These are phyloP conservation scores for Trametes pubescens DNA, from an alignment of 1,284 basidiomycete species.

Conservation along the genomic window DNA sequence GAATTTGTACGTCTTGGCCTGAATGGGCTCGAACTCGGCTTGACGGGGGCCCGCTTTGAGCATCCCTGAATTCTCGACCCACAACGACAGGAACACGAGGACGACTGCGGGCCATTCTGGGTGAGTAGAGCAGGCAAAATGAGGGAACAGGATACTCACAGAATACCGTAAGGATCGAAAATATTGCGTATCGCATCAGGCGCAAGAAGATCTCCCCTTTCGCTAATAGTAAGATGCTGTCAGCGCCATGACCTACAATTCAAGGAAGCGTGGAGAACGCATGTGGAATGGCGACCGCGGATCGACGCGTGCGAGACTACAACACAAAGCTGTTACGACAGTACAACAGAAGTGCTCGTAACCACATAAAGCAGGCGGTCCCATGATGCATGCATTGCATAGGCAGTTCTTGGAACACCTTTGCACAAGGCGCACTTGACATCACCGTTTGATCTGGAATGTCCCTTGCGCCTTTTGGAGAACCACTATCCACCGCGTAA, in stretches of 20 bases:
- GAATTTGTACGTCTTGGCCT: slow-evolving; percentile 87
- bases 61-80: slow-evolving; percentile 92
- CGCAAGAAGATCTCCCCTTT: slow-evolving; percentile 72
- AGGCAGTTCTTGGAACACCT: no score
- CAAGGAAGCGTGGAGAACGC: neutral
- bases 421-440: neutral
- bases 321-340: neutral
- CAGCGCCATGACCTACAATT: neutral
- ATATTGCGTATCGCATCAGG: slow-evolving; percentile 66
- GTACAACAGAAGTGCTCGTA: neutral
- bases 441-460: no score
- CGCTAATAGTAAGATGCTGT: slow-evolving; percentile 49
- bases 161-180: slow-evolving; percentile 39
- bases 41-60: slow-evolving; percentile 86
- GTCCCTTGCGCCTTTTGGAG: neutral
- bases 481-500: neutral
- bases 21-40: slow-evolving; percentile 78
- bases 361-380: neutral
- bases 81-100: slow-evolving; percentile 84
- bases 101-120: slow-evolving; percentile 56
- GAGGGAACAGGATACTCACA: slow-evolving; percentile 33
- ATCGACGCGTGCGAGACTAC: neutral
- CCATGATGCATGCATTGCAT: no score
- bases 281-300: neutral
- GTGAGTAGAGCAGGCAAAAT: slow-evolving; percentile 49